Base-by-base conservation (phyloP, 2,329 filamentous ascomycete species). In the Trematosphaeria pertusa region DNA sequence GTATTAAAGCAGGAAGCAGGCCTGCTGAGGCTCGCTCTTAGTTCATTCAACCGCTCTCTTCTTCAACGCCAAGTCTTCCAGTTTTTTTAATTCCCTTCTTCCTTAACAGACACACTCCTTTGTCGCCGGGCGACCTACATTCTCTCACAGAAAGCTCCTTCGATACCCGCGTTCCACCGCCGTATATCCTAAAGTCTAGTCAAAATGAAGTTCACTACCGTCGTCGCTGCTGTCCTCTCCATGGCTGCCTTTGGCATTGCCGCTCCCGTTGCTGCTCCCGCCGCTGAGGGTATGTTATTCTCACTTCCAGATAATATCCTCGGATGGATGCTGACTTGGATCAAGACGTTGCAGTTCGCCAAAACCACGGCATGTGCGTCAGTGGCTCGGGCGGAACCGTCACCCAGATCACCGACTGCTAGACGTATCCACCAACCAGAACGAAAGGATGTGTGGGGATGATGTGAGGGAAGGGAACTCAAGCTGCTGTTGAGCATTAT, bases 361-460 rank as follows among this genome's bases (percentile, higher is more conserved):
- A n/a, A 6, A 70, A 71, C 56, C 69, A 71, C 53, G 69, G 69
- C 48, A 69, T 67, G 58, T 71, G 69, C 43, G 67, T 71, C 51
- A 56, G 52, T 35, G 48, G 56, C 43, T 15, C 35, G 6, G 54
- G 30, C n/a, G 59, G 55, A 30, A 38, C 37, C 7, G 41, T 65
- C 28, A 49, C 45, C 26, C 54, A 67, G 52, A 62, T 66, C 28
- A 31, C 43, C 38, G 46, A 52, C 53, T 67, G 62, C 48, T 67
- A 64, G 42, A 61, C 30, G 21, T 30, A n/a, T 24, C 18, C 12
- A 19, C 10, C 4, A 4, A 7, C 12, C 12, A 14, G 28, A 8
- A 22, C 26, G 28, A 3, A 17, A 28, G 28, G 15, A 17, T 5
- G 35, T n/a, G 5, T 22, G 14, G 9, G 15, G 15, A 9, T 10